These are phyloP conservation scores for Bidens hawaiensis DNA, from an alignment of 140 eudicot genomes.

Conservation along the genomic window DNA sequence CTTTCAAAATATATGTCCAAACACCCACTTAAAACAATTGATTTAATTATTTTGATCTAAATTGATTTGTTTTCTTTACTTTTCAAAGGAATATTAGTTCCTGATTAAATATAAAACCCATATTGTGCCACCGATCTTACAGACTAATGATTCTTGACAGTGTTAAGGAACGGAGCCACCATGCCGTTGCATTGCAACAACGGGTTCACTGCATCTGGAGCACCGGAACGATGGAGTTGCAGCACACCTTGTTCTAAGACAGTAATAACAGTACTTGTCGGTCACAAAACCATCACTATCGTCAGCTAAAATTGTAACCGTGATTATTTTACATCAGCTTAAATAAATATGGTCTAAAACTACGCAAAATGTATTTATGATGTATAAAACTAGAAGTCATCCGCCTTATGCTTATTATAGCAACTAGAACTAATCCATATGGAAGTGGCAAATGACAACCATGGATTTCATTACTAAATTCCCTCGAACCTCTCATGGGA, in stretches of 20 bases:
- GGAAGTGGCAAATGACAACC: too few relatives aligned
- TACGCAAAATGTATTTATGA: background rate
- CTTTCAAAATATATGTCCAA: background rate
- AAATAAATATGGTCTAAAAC: background rate
- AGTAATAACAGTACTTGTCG: slow-evolving; percentile 62
- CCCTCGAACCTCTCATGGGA: too few relatives aligned
- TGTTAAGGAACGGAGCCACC: slow-evolving; percentile 33
- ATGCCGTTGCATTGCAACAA: slow-evolving; percentile 43
- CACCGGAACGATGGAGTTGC: slow-evolving; percentile 73
- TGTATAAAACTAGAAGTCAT: too few relatives aligned
- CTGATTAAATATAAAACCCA: slow-evolving; percentile 26
- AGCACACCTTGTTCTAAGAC: slow-evolving; percentile 91
- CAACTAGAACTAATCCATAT: too few relatives aligned
- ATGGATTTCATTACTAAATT: too few relatives aligned
- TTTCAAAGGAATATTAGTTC: slow-evolving; percentile 17
- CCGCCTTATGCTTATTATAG: too few relatives aligned
- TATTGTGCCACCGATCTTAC: background rate
- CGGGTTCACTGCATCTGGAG: slow-evolving; percentile 42
- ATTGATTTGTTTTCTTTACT: background rate
- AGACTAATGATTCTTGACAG: slow-evolving; percentile 16
- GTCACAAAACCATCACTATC: background rate
- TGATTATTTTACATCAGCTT: too few relatives aligned
- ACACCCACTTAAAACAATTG: background rate
- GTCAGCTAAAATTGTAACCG: background rate
- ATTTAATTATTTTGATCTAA: background rate